phyloP scores from a whole-genome alignment of 257 asterid genomes.

The Vinca minor region DNA sequence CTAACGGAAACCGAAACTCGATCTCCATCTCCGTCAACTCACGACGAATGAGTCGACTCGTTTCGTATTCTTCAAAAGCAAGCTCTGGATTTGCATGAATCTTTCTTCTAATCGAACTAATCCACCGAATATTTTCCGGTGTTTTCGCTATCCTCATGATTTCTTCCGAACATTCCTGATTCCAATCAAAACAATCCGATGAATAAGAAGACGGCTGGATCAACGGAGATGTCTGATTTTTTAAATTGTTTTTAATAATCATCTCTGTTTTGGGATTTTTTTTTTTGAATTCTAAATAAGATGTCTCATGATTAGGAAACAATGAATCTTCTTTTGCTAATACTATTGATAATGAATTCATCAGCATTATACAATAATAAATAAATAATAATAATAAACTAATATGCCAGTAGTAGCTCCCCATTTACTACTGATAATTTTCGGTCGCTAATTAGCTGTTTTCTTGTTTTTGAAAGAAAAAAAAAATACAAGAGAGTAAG shows the following conservation, averaged over 20 bases:
- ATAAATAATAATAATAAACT: too few species aligned
- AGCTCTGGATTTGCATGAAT: constrained; percentile 83
- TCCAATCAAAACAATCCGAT: constrained; percentile 40
- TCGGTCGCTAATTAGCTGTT: too few species aligned
- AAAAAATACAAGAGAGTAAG: too few species aligned
- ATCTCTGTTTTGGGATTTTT: not conserved
- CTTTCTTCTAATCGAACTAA: constrained; percentile 48
- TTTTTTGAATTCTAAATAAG: constrained; percentile 24
- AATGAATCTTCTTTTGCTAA: not conserved
- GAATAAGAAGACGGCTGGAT: not conserved
- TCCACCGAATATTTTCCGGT: constrained; percentile 44
- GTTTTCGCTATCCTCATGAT: constrained; percentile 34
- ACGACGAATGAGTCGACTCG: constrained; percentile 52
- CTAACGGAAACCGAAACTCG: constrained; percentile 52
- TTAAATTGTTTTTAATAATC: constrained; percentile 9
- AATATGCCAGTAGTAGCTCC: too few species aligned
- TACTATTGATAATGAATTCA: not conserved
- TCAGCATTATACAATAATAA: not conserved
- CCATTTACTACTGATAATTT: too few species aligned
- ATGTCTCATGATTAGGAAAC: constrained; percentile 23
- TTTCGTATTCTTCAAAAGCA: constrained; percentile 73
- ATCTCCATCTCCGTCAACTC: constrained; percentile 56
- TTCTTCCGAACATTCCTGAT: constrained; percentile 40
- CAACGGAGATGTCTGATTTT: constrained; percentile 25
- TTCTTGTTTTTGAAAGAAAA: too few species aligned